Conservation (phyloP, 805 yeast genomes). For the Zygoascus ofunaensis region DNA sequence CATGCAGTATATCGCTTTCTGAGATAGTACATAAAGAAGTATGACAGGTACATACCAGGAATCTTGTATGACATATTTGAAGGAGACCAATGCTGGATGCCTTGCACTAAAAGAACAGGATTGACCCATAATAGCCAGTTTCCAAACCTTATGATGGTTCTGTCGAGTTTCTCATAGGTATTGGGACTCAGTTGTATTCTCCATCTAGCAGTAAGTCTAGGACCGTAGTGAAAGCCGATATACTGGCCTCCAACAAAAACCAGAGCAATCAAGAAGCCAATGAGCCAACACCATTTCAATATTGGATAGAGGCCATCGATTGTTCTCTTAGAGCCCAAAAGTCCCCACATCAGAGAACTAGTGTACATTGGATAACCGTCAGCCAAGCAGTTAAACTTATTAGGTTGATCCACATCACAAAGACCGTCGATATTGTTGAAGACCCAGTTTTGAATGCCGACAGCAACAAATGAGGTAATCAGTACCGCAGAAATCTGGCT, state of each 20-base stretch:
- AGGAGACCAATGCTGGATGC: constrained; percentile 36
- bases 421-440: constrained; percentile 24
- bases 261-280: constrained; percentile 29
- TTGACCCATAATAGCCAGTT: constrained; percentile 17
- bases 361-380: constrained; percentile 41
- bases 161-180: constrained; percentile 23
- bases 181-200: constrained; percentile 3
- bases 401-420: constrained; percentile 22
- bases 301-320: constrained; percentile 35
- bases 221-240: constrained; percentile 20
- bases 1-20: constrained; percentile 36
- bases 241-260: constrained; percentile 17
- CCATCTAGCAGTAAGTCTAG: constrained; percentile 9
- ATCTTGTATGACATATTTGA: constrained; percentile 36
- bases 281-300: constrained; percentile 39
- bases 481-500: constrained; percentile 24
- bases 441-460: constrained; percentile 28
- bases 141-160: constrained; percentile 1
- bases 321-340: constrained; percentile 37
- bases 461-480: constrained; percentile 21
- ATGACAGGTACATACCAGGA: constrained; percentile 36
- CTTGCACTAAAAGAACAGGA: constrained; percentile 40
- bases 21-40: constrained; percentile 37
- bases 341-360: constrained; percentile 34
- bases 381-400: constrained; percentile 30